Conservation (phyloP, 164 flowering plant genomes). For the Chloranthus sessilifolius region DNA sequence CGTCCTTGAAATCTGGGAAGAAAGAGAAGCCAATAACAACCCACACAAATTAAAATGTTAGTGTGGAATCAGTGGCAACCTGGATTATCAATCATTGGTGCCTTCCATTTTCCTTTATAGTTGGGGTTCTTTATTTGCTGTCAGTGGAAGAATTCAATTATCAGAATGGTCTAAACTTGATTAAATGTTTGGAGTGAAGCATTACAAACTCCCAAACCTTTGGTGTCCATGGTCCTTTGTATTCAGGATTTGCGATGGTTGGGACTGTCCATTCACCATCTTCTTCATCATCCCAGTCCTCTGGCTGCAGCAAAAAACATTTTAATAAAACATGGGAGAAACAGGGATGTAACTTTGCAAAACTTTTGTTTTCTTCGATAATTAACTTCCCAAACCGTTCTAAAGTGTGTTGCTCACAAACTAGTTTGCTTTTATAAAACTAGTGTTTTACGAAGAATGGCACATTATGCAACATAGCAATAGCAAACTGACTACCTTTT, state of each 20-base stretch:
- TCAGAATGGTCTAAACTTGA: too few species aligned
- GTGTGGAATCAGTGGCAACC: conserved; percentile 27
- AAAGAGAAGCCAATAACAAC: not conserved
- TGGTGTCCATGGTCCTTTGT: conserved; percentile 88
- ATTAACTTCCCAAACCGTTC: too few species aligned
- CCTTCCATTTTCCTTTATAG: conserved; percentile 96
- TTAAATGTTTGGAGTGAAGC: not conserved
- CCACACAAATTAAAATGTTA: not conserved
- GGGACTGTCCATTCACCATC: conserved; percentile 99
- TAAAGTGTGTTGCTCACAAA: too few species aligned
- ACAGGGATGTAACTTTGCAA: too few species aligned
- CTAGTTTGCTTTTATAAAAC: too few species aligned
- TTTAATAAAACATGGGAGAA: too few species aligned
- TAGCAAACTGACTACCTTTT: conserved; percentile 73
- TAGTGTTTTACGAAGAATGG: too few species aligned
- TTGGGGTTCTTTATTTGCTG: conserved; percentile 98
- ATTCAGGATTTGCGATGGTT: conserved; percentile 85
- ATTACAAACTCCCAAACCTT: conserved; percentile 45
- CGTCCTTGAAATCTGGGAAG: conserved; percentile 79
- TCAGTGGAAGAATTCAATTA: conserved; percentile 2
- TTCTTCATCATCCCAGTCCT: conserved; percentile 98
- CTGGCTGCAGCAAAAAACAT: conserved; percentile 63
- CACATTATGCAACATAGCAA: too few species aligned
- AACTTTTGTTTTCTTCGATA: too few species aligned
- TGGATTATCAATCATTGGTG: conserved; percentile 96